Evolutionary conservation across 257 asterid genomes (phyloP).

Genomic region (Petunia axillaris): DNA sequence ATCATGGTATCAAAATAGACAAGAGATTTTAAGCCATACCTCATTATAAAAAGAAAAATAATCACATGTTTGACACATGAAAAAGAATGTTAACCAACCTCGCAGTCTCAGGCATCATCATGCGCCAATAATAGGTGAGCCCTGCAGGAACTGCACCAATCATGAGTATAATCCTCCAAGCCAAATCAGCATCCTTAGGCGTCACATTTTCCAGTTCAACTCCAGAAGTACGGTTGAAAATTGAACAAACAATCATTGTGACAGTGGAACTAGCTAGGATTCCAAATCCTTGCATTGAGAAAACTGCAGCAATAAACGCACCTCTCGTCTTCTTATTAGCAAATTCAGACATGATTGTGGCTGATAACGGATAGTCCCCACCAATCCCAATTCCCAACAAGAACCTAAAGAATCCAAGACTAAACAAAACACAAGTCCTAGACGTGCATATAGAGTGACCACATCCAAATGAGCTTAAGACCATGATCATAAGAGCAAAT

Average conservation of each 20-base stretch:
- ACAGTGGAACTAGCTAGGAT: constrained; percentile 54
- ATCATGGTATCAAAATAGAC: no score
- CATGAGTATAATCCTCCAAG: constrained; percentile 64
- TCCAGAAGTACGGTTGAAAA: constrained; percentile 41
- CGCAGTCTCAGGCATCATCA: constrained; percentile 75
- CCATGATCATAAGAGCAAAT: constrained; percentile 51
- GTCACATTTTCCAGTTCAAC: neutral
- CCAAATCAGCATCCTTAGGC: constrained; percentile 54
- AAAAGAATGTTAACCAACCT: constrained; percentile 31
- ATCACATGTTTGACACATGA: neutral
- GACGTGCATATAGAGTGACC: constrained; percentile 56
- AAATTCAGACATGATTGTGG: constrained; percentile 70
- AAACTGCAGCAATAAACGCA: constrained; percentile 61
- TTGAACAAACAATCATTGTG: constrained; percentile 53
- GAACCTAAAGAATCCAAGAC: constrained; percentile 55
- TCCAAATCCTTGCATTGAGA: constrained; percentile 76
- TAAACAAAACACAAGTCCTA: constrained; percentile 47
- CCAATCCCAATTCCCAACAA: constrained; percentile 60
- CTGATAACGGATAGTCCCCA: constrained; percentile 67
- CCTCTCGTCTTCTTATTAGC: constrained; percentile 59
- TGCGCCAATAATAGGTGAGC: constrained; percentile 59
- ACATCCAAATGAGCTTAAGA: constrained; percentile 53
- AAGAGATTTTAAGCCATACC: no score
- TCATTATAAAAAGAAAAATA: neutral
- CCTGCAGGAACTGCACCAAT: constrained; percentile 61